Conservation (phyloP, 2,329 filamentous ascomycete genomes). For the Raffaelea ambrosiae region DNA sequence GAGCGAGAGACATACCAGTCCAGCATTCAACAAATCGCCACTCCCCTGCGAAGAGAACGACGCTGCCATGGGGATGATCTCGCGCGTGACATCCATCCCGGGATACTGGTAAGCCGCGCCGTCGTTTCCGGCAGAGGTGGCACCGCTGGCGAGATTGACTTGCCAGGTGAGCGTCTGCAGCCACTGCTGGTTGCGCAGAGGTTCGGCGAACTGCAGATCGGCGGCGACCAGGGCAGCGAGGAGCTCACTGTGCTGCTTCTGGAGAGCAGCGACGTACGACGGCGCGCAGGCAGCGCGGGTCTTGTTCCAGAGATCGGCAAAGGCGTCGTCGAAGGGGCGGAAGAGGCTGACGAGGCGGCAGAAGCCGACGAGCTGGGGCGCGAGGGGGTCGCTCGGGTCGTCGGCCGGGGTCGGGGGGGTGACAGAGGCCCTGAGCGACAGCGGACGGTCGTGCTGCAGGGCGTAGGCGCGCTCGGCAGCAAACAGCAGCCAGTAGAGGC, state of each 20-base stretch:
- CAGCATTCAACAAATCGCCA: conserved; percentile 67
- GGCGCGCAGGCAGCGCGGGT: conserved; percentile 48
- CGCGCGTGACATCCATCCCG: conserved; percentile 47
- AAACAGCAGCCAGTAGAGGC: conserved; percentile 67
- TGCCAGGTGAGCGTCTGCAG: conserved; percentile 58
- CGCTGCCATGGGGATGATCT: conserved; percentile 58
- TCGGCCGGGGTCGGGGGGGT: conserved; percentile 55
- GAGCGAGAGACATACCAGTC: conserved; percentile 42
- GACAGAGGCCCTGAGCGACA: conserved; percentile 63
- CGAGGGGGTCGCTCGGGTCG: conserved; percentile 47
- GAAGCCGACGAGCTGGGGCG: conserved; percentile 46
- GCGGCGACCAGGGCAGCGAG: conserved; percentile 42
- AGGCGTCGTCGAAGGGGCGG: conserved; percentile 56
- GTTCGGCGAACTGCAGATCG: conserved; percentile 46
- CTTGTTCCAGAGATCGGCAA: conserved; percentile 60
- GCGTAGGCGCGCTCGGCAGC: conserved; percentile 66
- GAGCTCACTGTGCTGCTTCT: conserved; percentile 53
- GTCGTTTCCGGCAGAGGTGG: conserved; percentile 32
- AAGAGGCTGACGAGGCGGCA: conserved; percentile 55
- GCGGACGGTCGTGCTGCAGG: conserved; percentile 58
- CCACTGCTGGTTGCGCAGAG: conserved; percentile 55
- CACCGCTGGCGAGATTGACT: conserved; percentile 41
- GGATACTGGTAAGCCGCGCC: conserved; percentile 45
- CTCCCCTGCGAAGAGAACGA: conserved; percentile 59
- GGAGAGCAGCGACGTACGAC: conserved; percentile 47